Evolutionary conservation across 108 stramenopile genomes (phyloP), one percentile per base, ranked within the genome.

Genomic region (Skeletonema menzelii): DNA sequence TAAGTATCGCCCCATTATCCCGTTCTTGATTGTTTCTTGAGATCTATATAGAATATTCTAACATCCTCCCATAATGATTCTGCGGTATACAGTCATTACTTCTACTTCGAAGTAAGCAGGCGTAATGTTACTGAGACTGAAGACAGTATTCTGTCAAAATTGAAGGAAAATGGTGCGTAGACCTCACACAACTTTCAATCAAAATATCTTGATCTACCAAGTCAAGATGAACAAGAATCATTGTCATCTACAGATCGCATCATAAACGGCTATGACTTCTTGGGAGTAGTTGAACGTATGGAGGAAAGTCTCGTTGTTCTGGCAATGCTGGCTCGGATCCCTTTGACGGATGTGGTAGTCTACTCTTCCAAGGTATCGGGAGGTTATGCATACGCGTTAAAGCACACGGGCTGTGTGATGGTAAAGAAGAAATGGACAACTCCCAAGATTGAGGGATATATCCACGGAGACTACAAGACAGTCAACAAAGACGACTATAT

Each of bases 231-330:
- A n/a, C n/a, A 57, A n/a, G n/a, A n/a, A 57, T 24, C 24, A 57
- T 32, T 14, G 0, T 42, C 40, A n/a, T 42, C 40, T 15, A 42
- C 40, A 1, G 40, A 59, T 5, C 57, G 40, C 4, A 59, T 59
- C 42, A 59, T 87, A 10, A 26, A 71, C 15, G 73, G 70, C 12
- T 84, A 87, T 67, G 81, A 87, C 55, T 87, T 87, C 64, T 72
- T 87, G 58, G 86, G 59, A 13, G 61, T 87, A 3, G 68, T 64
- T 30, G 83, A 84, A 75, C 76, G 86, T 28, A 59, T 87, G 46
- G 80, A 84, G 42, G 85, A 86, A 67, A 77, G 76, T 5, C n/a
- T 83, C 11, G 85, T 80, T 27, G 82, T 58, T n/a, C 35, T 86
- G 34, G 15, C 42, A 26, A 35, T 86, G 62, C 31, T 86, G 11